Percentiles rank a stretch among this genome's conserved stretches.
Conservation (phyloP, 1,284 basidiomycete species). For the Calocybe gambosa region DNA sequence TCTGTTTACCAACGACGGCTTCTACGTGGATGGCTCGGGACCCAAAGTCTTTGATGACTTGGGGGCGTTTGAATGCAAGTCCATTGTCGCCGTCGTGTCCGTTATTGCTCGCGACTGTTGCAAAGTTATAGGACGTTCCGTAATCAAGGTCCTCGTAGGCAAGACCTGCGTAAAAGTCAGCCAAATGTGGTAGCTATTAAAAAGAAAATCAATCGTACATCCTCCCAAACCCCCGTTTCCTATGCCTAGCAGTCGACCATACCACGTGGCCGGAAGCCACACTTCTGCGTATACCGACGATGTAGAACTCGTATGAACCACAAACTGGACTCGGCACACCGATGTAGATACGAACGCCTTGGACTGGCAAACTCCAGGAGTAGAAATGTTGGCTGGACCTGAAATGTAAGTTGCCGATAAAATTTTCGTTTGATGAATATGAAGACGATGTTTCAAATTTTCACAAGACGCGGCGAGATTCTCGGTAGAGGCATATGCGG, state of each 20-base stretch:
- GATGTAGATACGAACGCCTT: background rate
- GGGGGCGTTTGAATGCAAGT: background rate
- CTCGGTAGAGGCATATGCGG: no score
- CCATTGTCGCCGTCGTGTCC: conserved; percentile 7
- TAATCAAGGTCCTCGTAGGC: conserved; percentile 8
- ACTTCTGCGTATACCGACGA: conserved; percentile 1
- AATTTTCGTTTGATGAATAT: background rate
- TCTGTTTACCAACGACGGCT: conserved; percentile 9
- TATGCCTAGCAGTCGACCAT: conserved; percentile 8
- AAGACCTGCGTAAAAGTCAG: conserved; percentile 1
- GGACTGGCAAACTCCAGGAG: background rate
- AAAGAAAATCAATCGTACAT: no score
- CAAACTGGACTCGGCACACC: conserved; percentile 6
- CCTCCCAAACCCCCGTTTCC: conserved; percentile 10
- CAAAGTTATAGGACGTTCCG: conserved; percentile 5
- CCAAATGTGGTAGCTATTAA: background rate
- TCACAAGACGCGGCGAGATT: background rate
- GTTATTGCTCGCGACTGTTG: conserved; percentile 8
- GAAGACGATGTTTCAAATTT: background rate
- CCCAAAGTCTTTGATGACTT: conserved; percentile 15
- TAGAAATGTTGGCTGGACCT: background rate
- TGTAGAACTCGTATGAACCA: background rate
- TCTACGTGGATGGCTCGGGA: conserved; percentile 8
- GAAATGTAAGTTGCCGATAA: conserved; percentile 1
- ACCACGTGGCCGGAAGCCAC: conserved; percentile 8